phyloP scores from a whole-genome alignment of 2,329 filamentous ascomycete genomes.

The Aspergillus thermomutatus region DNA sequence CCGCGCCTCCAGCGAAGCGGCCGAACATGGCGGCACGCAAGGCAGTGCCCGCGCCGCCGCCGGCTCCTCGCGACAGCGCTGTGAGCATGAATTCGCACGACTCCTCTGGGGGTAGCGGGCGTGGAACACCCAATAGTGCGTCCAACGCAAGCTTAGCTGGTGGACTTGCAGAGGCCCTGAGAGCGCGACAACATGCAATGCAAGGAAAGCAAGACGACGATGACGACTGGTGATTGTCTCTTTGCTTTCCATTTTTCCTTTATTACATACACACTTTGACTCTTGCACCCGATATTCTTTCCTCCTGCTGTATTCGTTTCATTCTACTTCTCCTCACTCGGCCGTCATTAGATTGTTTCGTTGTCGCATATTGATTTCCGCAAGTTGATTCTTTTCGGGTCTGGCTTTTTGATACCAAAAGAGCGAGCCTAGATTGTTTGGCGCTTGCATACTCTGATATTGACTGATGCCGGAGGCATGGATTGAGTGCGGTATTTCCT shows the following conservation, averaged over 20 bases:
- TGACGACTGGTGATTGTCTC: conserved; percentile 60
- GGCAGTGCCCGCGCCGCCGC: conserved; percentile 63
- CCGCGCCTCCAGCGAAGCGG: conserved; percentile 75
- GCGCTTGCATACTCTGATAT: not conserved
- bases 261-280: conserved; percentile 9
- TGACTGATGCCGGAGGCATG: not conserved
- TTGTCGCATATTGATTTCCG: not conserved
- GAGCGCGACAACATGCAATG: conserved; percentile 74
- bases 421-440: not conserved
- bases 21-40: conserved; percentile 68
- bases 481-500: not conserved
- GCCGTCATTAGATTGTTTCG: not conserved
- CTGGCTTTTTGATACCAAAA: not conserved
- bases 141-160: conserved; percentile 63
- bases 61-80: conserved; percentile 64
- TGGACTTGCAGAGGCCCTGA: conserved; percentile 73
- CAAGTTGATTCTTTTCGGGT: not conserved
- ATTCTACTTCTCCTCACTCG: conserved; percentile 5
- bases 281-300: conserved; percentile 7
- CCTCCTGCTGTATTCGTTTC: conserved; percentile 7
- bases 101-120: conserved; percentile 62
- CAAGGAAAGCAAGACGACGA: conserved; percentile 66
- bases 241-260: conserved; percentile 7
- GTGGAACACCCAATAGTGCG: conserved; percentile 61
- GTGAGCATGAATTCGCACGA: conserved; percentile 48